Base-by-base conservation (phyloP, 768 basidiomycete genomes). In the Mycena amicta region DNA sequence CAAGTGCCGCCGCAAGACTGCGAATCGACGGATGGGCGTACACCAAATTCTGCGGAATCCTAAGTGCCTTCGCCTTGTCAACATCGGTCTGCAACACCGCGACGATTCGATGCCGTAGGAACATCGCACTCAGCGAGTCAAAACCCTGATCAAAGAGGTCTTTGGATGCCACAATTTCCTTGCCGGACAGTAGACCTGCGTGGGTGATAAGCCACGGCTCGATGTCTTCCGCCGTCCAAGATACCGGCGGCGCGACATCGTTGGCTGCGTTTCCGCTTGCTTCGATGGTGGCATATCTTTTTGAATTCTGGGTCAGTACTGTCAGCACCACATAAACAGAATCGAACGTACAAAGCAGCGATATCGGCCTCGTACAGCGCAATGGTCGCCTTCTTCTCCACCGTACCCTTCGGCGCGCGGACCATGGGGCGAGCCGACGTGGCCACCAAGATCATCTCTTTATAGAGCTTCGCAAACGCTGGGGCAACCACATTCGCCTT, bases 401-500 rank as follows among this genome's bases (percentile, higher is more conserved):
- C 72, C 0, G 80, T 82, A 1, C 80, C 80, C 63, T 84, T 85
- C 0, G 71, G 75, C 5, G 78, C 69, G 26, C 77, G 76, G 18
- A 74, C 69, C 49, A 84, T 70, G 1, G 79, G 82, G 22, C 75
- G 75, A 16, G 67, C 63, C 5, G 66, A 66, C 13, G 60, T 55
- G 0, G 80, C 68, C 20, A 83, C 71, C 29, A 84, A 52, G 33
- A 84, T 77, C 74, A 83, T 76, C 57, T 85, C 79, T 53, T 80
- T 80, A 66, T 82, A 81, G 5, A 82, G 72, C 20, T 74, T 70
- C 55, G 76, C 78, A 55, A 76, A 80, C 3, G 69, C 55, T 0
- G 82, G 80, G 4, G 74, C 74, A 12, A 71, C 41, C 11, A 6
- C 65, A 64, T 82, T 83, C 12, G 78, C 79, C 28, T 78, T 74